Conservation (phyloP, 2,329 filamentous ascomycete genomes). For the Cercospora sp. region DNA sequence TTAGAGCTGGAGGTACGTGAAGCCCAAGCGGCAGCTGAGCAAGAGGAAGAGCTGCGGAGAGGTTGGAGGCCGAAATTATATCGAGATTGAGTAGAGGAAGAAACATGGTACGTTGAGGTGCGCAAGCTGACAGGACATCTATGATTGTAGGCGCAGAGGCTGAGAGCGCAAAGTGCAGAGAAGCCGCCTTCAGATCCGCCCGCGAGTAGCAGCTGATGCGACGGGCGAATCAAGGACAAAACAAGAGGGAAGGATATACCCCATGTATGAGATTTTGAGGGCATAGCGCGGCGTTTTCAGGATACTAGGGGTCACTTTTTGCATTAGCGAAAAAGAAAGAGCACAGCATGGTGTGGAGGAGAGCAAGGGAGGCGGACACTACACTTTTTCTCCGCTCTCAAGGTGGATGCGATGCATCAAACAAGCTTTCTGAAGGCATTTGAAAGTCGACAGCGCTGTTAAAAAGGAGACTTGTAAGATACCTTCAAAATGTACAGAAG, state of each 20-base stretch:
- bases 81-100: constrained; percentile 63
- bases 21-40: constrained; percentile 67
- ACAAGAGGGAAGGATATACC: constrained; percentile 14
- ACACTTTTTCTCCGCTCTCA: constrained; percentile 6
- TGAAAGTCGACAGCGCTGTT: not conserved
- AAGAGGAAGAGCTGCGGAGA: constrained; percentile 76
- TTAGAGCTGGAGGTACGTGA: constrained; percentile 84
- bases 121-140: constrained; percentile 25
- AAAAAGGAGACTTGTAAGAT: constrained; percentile 6
- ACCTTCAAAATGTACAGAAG: constrained; percentile 9
- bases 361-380: not conserved
- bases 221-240: not conserved
- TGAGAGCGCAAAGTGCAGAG: constrained; percentile 32
- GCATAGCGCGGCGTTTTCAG: constrained; percentile 35
- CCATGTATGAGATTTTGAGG: constrained; percentile 22
- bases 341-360: constrained; percentile 1
- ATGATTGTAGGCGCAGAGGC: constrained; percentile 34
- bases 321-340: constrained; percentile 13
- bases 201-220: constrained; percentile 15
- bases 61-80: constrained; percentile 96
- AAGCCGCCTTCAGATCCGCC: constrained; percentile 14
- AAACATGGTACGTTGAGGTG: constrained; percentile 17
- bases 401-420: not conserved
- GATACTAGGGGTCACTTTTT: constrained; percentile 19
- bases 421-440: not conserved